A percentile compares a stretch with the other conserved stretches of the same genome.
These are phyloP conservation scores for Paecilomyces sp. DNA, from an alignment of 2,329 filamentous ascomycete genomes.

Conservation along the genomic window DNA sequence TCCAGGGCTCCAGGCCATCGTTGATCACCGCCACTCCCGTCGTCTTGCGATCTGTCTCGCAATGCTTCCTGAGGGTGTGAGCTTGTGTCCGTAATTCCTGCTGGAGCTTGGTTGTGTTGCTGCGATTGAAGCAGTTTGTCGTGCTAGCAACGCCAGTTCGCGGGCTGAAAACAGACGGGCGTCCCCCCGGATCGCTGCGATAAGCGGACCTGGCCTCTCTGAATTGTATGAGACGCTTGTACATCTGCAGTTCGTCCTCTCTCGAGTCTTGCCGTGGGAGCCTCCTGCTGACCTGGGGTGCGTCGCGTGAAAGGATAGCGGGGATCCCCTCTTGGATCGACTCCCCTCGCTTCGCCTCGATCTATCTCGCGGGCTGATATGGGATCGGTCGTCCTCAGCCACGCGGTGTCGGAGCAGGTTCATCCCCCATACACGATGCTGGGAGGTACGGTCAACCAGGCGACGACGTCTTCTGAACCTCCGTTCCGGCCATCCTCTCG, in stretches of 20 bases:
- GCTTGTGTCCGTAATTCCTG: not conserved
- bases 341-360: not conserved
- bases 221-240: not conserved
- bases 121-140: not conserved
- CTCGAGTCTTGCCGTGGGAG: not conserved
- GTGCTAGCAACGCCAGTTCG: not conserved
- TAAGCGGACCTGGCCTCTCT: not conserved
- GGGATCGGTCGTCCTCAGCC: conserved; percentile 56
- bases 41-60: not conserved
- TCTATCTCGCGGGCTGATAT: conserved; percentile 40
- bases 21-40: not conserved
- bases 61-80: not conserved
- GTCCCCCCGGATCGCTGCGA: not conserved
- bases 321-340: conserved; percentile 2
- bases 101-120: not conserved
- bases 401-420: conserved; percentile 66
- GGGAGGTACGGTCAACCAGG: conserved; percentile 34
- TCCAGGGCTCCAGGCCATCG: not conserved
- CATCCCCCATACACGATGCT: conserved; percentile 67
- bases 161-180: not conserved
- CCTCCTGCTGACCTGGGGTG: not conserved
- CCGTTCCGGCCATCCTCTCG: conserved; percentile 22
- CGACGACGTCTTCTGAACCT: conserved; percentile 25
- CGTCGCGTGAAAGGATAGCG: not conserved
- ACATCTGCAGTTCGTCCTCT: not conserved